Evolutionary conservation across 352 stramenopile genomes (phyloP), one percentile per base, ranked within the genome.

Genomic region (Pythium plurisporium): DNA sequence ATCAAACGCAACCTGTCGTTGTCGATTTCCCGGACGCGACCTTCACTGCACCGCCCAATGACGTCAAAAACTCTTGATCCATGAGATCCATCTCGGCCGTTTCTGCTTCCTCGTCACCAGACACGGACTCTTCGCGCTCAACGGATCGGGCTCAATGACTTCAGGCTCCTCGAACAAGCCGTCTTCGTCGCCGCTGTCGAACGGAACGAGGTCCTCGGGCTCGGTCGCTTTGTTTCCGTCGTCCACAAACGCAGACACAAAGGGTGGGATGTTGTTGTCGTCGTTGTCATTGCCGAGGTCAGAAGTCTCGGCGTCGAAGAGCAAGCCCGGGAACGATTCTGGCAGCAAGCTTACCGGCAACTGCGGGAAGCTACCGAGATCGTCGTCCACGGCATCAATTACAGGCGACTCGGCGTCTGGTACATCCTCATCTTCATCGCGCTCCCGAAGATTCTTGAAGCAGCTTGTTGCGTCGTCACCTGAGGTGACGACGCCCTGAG

Each of bases 101-200:
- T 22, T 49, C 42, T 11, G 17, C 34, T 19, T 22, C 23, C 23
- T 34, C 25, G 17, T 49, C 42, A 17, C 36, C 42, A 23, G 42
- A 34, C 12, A 36, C 42, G 9, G 20, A 10, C 10, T 47, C 40
- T 2, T 30, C 25, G 22, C 23, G 42, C 25, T 5, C 4, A 30
- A 20, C 19, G 31, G 27, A 14, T 40, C 31, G 46, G 11, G 15
- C 7, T 34, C 30, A 19, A 33, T 11, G 14, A 41, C 30, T 14
- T 33, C 46, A 26, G 9, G 19, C 1, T 43, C 46, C 3, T 54
- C 46, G n/a, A 20, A 7, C 19, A 54, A 22, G 1, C n/a, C 46
- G 46, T 43, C 46, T 12, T 54, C 46, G 2, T 54, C 30, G 5
- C 42, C 46, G 31, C 46, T 54, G 31, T 54, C 46, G 30, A 36